A percentile compares a stretch with the other conserved stretches of the same genome.
These are phyloP conservation scores for Brassica balearica DNA, from an alignment of 441 rosid species.

Conservation along the genomic window DNA sequence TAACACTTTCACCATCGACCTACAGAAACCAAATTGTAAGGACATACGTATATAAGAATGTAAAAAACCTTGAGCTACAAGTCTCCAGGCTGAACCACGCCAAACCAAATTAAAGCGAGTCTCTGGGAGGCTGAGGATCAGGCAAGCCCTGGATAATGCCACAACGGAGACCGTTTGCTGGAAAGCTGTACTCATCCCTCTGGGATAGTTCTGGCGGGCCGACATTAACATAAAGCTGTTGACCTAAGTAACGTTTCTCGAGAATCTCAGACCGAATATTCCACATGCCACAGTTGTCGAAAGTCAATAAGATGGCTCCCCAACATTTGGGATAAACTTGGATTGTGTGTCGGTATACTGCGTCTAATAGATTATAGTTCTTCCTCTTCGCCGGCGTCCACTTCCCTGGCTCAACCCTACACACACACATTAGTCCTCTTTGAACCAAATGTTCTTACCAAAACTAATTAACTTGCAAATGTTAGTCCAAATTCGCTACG, in stretches of 20 bases:
- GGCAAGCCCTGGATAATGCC: slow-evolving; percentile 57
- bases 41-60: neutral
- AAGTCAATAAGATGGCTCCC: slow-evolving; percentile 67
- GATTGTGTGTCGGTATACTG: slow-evolving; percentile 69
- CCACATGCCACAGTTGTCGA: slow-evolving; percentile 82
- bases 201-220: slow-evolving; percentile 53
- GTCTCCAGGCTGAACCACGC: neutral
- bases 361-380: slow-evolving; percentile 68
- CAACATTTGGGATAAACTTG: slow-evolving; percentile 73
- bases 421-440: slow-evolving; percentile 7
- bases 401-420: slow-evolving; percentile 58
- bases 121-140: slow-evolving; percentile 58
- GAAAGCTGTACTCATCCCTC: slow-evolving; percentile 66
- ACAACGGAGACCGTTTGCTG: slow-evolving; percentile 51
- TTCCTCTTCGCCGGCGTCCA: slow-evolving; percentile 52
- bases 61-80: neutral
- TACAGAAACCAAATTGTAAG: slow-evolving; percentile 2
- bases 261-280: slow-evolving; percentile 61
- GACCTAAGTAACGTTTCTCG: slow-evolving; percentile 66
- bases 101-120: slow-evolving; percentile 36
- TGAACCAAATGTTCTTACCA: neutral
- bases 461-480: neutral
- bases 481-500: neutral
- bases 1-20: neutral
- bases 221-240: slow-evolving; percentile 62